These are phyloP conservation scores for Paralagenidium karlingii DNA, from an alignment of 352 stramenopile species.

Conservation along the genomic window DNA sequence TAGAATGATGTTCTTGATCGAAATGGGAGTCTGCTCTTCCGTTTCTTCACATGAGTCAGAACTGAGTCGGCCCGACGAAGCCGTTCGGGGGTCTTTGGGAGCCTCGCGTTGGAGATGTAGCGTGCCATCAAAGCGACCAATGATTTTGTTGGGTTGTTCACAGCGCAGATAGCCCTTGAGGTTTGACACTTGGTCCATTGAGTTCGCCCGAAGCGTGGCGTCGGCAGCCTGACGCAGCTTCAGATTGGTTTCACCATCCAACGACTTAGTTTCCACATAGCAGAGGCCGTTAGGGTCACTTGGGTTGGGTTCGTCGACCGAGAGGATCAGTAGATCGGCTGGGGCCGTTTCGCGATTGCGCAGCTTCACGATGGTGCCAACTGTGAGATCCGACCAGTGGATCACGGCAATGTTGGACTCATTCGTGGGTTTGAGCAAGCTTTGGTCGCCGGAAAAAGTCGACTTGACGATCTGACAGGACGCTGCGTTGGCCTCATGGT, in stretches of 20 bases:
- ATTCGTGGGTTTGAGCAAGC: conserved; percentile 13
- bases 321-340: conserved; percentile 77
- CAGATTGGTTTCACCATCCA: conserved; percentile 87
- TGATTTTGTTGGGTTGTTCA: conserved; percentile 70
- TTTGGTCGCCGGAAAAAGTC: conserved; percentile 24
- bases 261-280: conserved; percentile 81
- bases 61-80: conserved; percentile 2
- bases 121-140: conserved; percentile 65
- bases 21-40: conserved; percentile 43
- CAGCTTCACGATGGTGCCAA: conserved; percentile 77
- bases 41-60: conserved; percentile 10
- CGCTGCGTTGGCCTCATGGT: conserved; percentile 76
- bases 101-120: conserved; percentile 6
- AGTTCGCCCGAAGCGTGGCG: conserved; percentile 29
- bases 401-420: conserved; percentile 35
- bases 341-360: conserved; percentile 67
- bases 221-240: conserved; percentile 73
- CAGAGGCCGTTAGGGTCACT: conserved; percentile 53
- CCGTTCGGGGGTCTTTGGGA: neutral
- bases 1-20: conserved; percentile 82
- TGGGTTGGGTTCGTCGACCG: conserved; percentile 50
- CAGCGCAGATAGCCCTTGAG: conserved; percentile 42
- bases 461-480: conserved; percentile 35
- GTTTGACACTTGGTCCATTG: conserved; percentile 15
- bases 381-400: conserved; percentile 58